Conservation (phyloP, 345 rosid species). For the Carallia pectinifolia region DNA sequence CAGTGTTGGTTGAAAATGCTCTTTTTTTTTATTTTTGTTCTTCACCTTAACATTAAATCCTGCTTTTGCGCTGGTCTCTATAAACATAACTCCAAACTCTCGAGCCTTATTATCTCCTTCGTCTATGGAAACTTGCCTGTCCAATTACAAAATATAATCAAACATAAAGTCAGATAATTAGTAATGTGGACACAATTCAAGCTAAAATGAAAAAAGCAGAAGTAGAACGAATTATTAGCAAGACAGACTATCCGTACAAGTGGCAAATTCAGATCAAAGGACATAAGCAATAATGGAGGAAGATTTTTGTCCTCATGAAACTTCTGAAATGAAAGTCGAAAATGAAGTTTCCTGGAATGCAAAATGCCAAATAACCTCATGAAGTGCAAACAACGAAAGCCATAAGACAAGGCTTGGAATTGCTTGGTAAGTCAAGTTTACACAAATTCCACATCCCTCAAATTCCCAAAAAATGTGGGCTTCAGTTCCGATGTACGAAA, state of each 20-base stretch:
- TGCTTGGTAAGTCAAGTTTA: too few relatives aligned
- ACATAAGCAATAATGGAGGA: neutral
- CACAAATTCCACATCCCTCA: too few relatives aligned
- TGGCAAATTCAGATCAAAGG: neutral
- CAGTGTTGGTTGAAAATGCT: neutral
- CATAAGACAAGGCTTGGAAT: too few relatives aligned
- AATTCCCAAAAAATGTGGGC: too few relatives aligned
- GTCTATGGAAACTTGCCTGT: slow-evolving; percentile 91
- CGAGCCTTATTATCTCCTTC: slow-evolving; percentile 88
- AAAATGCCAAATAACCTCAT: neutral
- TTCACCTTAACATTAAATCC: slow-evolving; percentile 89
- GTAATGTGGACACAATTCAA: neutral
- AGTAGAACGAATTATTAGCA: neutral
- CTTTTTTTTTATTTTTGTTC: neutral
- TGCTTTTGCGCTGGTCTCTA: slow-evolving; percentile 94
- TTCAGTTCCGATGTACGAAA: too few relatives aligned
- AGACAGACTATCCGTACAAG: neutral
- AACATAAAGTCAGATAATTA: neutral
- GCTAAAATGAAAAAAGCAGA: neutral
- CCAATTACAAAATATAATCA: slow-evolving; percentile 12
- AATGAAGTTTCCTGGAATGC: too few relatives aligned
- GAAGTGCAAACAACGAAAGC: neutral
- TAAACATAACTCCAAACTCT: slow-evolving; percentile 83
- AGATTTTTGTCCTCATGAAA: neutral
- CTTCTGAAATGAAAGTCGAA: neutral